phyloP scores from a whole-genome alignment of 768 basidiomycete genomes.

The Tricholoma flavovirens region DNA sequence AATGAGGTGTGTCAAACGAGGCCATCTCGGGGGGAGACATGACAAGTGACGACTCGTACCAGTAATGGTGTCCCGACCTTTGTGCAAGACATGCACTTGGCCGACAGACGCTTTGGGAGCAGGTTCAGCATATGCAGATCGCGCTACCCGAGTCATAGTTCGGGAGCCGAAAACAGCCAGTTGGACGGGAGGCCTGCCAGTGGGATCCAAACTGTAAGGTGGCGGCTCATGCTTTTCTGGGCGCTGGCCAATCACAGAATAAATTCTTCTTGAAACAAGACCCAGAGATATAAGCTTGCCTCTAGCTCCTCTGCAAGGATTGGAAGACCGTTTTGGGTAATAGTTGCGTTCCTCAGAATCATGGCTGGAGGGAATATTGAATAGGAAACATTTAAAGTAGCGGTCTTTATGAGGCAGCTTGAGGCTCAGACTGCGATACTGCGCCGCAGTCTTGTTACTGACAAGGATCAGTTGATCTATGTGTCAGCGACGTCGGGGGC shows the following conservation, averaged over 20 bases:
- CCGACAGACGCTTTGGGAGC: slow-evolving; percentile 1
- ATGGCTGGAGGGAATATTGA: neutral
- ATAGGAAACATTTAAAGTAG: neutral
- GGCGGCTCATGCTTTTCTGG: neutral
- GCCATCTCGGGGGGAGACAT: neutral
- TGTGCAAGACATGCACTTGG: slow-evolving; percentile 10
- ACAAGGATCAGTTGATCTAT: neutral
- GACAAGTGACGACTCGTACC: neutral
- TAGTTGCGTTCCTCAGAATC: neutral
- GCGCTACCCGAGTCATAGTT: neutral
- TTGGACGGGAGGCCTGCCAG: neutral
- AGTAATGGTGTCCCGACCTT: neutral
- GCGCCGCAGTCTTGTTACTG: neutral
- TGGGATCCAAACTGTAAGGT: neutral
- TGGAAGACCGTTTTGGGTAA: neutral
- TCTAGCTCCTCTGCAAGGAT: neutral
- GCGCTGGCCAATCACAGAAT: neutral
- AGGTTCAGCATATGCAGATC: neutral
- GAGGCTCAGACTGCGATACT: neutral
- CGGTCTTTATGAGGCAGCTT: neutral
- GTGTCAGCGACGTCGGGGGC: neutral
- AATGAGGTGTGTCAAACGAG: neutral
- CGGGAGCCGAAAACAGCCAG: neutral
- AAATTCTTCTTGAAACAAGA: neutral
- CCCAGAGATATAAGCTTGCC: neutral